Percentiles rank a stretch among this genome's conserved stretches.
Conservation (phyloP, 352 stramenopile species). For the Poterioochromonas sp. region DNA sequence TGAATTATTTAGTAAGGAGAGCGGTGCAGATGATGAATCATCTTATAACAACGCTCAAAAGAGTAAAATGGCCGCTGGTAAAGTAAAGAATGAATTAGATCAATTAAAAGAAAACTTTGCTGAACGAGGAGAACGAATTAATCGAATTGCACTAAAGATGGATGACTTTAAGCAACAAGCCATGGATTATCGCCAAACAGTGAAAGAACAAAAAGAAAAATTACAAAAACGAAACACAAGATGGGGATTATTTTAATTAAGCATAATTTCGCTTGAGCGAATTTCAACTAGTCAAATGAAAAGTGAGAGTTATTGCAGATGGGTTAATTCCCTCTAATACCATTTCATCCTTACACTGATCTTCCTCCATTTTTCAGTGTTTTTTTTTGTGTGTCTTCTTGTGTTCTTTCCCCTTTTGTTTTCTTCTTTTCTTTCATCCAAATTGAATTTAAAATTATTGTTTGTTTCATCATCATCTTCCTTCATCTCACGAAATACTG, state of each 20-base stretch:
- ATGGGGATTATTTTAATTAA: constrained; percentile 37
- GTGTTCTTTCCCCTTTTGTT: too few species aligned
- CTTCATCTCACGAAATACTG: too few species aligned
- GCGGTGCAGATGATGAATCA: not conserved
- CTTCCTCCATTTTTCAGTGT: too few species aligned
- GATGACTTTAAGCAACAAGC: constrained; percentile 35
- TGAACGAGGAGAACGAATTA: constrained; percentile 36
- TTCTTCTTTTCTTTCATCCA: too few species aligned
- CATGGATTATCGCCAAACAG: constrained; percentile 31
- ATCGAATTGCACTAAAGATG: constrained; percentile 26
- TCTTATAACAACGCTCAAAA: not conserved
- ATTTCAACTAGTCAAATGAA: too few species aligned
- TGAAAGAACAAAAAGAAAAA: not conserved
- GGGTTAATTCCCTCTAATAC: too few species aligned
- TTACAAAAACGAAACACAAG: constrained; percentile 32
- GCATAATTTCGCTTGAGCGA: too few species aligned
- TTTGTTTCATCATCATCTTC: too few species aligned
- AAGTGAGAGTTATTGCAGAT: too few species aligned
- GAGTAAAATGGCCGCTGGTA: not conserved
- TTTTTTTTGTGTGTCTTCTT: too few species aligned
- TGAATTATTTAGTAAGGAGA: constrained; percentile 28
- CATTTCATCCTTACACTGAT: too few species aligned
- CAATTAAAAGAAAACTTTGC: constrained; percentile 32
- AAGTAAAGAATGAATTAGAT: not conserved
- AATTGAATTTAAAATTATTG: too few species aligned